Conservation (phyloP, 495 filamentous ascomycete genomes). For the Talaromyces thailandensis region DNA sequence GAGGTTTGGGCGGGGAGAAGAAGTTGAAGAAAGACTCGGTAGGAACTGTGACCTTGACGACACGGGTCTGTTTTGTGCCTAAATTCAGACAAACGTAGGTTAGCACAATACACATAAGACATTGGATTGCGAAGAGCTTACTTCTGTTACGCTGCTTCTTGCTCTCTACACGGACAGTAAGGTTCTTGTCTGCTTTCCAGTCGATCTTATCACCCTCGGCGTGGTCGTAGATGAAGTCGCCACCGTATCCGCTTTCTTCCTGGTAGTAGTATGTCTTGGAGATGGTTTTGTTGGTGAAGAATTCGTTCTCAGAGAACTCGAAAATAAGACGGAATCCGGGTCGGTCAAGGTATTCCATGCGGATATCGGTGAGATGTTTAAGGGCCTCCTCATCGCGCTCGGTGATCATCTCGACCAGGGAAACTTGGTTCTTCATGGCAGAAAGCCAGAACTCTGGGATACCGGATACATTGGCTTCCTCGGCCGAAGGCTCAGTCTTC, state of each 20-base stretch:
- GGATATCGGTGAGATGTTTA: conserved; percentile 85
- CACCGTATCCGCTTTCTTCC: conserved; percentile 95
- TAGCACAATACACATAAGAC: conserved; percentile 6
- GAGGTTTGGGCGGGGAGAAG: conserved; percentile 90
- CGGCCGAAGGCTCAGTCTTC: conserved; percentile 38
- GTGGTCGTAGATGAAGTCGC: conserved; percentile 99
- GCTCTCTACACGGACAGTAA: conserved; percentile 90
- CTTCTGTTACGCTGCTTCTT: conserved; percentile 99
- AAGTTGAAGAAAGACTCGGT: conserved; percentile 99
- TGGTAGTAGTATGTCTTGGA: conserved; percentile 99
- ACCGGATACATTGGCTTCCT: conserved; percentile 52
- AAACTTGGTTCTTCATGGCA: conserved; percentile 98
- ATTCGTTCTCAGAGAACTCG: conserved; percentile 89
- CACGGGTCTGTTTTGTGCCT: conserved; percentile 98
- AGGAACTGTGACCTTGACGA: conserved; percentile 97
- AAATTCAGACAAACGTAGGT: conserved; percentile 17
- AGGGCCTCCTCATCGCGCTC: conserved; percentile 91
- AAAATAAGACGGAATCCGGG: conserved; percentile 98
- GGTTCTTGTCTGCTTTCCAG: conserved; percentile 88
- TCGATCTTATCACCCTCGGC: conserved; percentile 96
- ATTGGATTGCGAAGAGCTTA: conserved; percentile 35
- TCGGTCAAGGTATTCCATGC: conserved; percentile 97
- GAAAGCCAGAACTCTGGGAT: conserved; percentile 99
- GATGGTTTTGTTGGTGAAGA: conserved; percentile 92
- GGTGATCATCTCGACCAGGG: conserved; percentile 94